Evolutionary conservation across 257 asterid genomes (phyloP), one percentile per base, ranked within the genome.

Genomic region (Verbascum thapsus): DNA sequence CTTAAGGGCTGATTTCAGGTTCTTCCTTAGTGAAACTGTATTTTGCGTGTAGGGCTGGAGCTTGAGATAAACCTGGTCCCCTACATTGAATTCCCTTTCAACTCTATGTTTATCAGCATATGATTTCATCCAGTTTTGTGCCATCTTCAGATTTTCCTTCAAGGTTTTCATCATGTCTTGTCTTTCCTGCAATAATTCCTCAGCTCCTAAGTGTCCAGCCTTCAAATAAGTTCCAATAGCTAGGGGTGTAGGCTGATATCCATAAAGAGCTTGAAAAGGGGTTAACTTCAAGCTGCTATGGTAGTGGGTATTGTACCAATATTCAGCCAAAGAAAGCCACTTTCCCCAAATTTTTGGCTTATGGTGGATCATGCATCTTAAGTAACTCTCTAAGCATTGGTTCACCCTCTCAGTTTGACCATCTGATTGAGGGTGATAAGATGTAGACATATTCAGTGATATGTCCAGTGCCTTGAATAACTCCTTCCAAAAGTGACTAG

Each of bases 31-130:
- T 7, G 10, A 7, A 16, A 63, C n/a, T 7, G 59, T n/a, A 0
- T 1, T 1, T 50, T 63, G 48, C 11, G 19, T 34, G 8, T 34
- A 48, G 0, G 58, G 58, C 2, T 59, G 42, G 1, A 67, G 59
- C 40, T 67, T 67, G 3, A 67, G 23, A 7, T 9, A 57, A 0
- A 45, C 50, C 10, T 3, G 61, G n/a, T n/a, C n/a, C n/a, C n/a
- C n/a, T n/a, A n/a, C n/a, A n/a, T n/a, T n/a, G n/a, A n/a, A n/a
- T n/a, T n/a, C n/a, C n/a, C n/a, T n/a, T n/a, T n/a, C n/a, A n/a
- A n/a, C n/a, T n/a, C n/a, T n/a, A n/a, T n/a, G 53, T 5, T 20
- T n/a, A 8, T 3, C 55, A 20, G 30, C 20, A 49, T 0, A 68
- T 7, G 4, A 35, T 67, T 10, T 67, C 66, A 56, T 10, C 58